phyloP scores from a whole-genome alignment of 1,284 basidiomycete species.

The Ceratobasidium sp. region DNA sequence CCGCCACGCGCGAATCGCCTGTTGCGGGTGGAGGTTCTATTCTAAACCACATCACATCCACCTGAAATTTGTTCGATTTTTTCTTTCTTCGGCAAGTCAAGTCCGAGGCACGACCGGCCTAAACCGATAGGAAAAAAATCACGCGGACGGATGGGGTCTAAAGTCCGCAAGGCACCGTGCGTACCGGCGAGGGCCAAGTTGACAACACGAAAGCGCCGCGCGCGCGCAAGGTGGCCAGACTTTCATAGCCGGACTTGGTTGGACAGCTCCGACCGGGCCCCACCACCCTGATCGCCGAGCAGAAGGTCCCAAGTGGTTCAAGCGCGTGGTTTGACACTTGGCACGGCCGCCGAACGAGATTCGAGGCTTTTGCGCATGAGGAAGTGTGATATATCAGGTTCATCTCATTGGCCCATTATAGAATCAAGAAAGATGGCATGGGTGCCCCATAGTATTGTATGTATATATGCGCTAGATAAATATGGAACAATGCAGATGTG shows the following conservation, averaged over 20 bases:
- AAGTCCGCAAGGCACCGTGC: too few relatives aligned
- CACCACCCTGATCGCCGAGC: not conserved
- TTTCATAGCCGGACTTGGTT: not conserved
- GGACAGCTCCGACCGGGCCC: not conserved
- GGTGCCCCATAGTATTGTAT: not conserved
- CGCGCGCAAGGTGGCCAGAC: too few relatives aligned
- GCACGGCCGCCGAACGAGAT: not conserved
- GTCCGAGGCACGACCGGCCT: not conserved
- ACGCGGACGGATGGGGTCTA: not conserved
- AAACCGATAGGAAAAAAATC: too few relatives aligned
- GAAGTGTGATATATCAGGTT: not conserved
- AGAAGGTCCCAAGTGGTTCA: not conserved
- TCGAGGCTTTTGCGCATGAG: not conserved
- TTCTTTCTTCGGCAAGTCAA: not conserved
- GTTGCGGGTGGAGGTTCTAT: not conserved
- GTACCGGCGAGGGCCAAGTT: too few relatives aligned
- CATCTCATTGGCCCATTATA: not conserved
- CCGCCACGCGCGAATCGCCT: not conserved
- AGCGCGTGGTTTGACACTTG: not conserved
- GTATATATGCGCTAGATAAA: slow-evolving; percentile 19
- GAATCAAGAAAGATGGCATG: not conserved
- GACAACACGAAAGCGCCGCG: too few relatives aligned
- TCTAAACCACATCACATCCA: too few relatives aligned
- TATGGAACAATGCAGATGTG: slow-evolving; percentile 3
- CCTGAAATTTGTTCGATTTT: too few relatives aligned